Percentiles rank a stretch among this genome's conserved stretches.
Conservation (phyloP, 805 yeast species). For the Scheffersomyces stipitis region DNA sequence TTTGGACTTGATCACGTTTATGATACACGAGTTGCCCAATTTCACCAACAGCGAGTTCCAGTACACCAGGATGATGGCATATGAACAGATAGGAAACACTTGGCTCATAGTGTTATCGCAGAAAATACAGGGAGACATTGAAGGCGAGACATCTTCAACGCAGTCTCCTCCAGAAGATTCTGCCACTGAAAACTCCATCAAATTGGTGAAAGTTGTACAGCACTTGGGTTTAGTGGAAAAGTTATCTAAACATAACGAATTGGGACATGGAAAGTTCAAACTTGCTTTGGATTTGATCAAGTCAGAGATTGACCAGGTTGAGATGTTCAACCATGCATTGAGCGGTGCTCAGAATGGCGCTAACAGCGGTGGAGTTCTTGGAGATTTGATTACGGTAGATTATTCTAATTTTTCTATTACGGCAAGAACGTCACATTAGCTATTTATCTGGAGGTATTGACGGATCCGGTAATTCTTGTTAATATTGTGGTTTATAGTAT, state of each 20-base stretch:
- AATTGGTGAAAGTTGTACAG: conserved; percentile 29
- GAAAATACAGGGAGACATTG: conserved; percentile 13
- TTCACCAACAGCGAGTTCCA: conserved; percentile 59
- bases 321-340: conserved; percentile 20
- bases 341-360: conserved; percentile 8
- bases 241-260: conserved; percentile 45
- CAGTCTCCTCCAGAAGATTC: conserved; percentile 7
- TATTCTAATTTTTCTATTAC: conserved; percentile 43
- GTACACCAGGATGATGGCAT: conserved; percentile 53
- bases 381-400: conserved; percentile 43
- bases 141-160: conserved; percentile 5
- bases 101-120: conserved; percentile 50
- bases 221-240: conserved; percentile 41
- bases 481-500: too few relatives aligned
- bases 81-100: conserved; percentile 59
- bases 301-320: conserved; percentile 35
- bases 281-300: conserved; percentile 44
- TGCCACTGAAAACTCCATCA: conserved; percentile 14
- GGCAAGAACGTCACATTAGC: conserved; percentile 32
- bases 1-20: conserved; percentile 57
- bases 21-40: conserved; percentile 64
- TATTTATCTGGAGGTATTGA: too few relatives aligned
- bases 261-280: conserved; percentile 42
- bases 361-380: conserved; percentile 16
- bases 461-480: too few relatives aligned